Conservation (phyloP, 2,329 filamentous ascomycete species). For the Thelonectria olida region DNA sequence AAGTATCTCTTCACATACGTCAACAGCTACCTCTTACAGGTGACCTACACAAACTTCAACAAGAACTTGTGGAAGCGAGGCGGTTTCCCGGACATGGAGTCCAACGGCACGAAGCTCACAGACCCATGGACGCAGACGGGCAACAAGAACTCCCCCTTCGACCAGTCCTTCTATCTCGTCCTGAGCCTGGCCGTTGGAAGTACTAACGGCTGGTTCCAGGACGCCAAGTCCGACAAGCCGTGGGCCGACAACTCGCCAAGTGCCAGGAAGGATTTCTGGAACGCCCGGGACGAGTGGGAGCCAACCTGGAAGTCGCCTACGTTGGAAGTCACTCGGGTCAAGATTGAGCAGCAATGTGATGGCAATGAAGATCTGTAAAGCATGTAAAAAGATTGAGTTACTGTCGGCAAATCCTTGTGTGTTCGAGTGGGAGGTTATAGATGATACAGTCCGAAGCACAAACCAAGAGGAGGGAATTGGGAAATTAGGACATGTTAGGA, state of each 20-base stretch:
- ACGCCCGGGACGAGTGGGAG: slow-evolving; percentile 70
- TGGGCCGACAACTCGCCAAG: slow-evolving; percentile 77
- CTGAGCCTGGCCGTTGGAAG: slow-evolving; percentile 80
- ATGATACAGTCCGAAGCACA: neutral
- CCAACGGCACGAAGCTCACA: slow-evolving; percentile 71
- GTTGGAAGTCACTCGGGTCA: slow-evolving; percentile 75
- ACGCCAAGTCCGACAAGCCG: slow-evolving; percentile 76
- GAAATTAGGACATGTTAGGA: too few relatives aligned
- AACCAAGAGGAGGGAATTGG: too few relatives aligned
- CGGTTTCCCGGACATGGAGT: slow-evolving; percentile 69
- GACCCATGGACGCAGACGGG: slow-evolving; percentile 73
- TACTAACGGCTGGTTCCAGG: slow-evolving; percentile 86
- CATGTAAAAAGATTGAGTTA: neutral
- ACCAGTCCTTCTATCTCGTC: slow-evolving; percentile 79
- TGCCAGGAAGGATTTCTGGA: slow-evolving; percentile 82
- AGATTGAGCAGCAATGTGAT: slow-evolving; percentile 76
- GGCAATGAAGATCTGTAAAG: slow-evolving; percentile 61
- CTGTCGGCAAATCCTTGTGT: neutral
- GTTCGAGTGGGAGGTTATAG: neutral
- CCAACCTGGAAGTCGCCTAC: slow-evolving; percentile 76
- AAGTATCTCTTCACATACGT: slow-evolving; percentile 91
- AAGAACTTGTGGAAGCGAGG: slow-evolving; percentile 74
- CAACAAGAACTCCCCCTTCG: slow-evolving; percentile 74
- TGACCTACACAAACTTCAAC: slow-evolving; percentile 81
- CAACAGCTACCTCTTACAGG: slow-evolving; percentile 81